Conservation (phyloP, 2,329 filamentous ascomycete species). For the Ceratocystis smalleyi region DNA sequence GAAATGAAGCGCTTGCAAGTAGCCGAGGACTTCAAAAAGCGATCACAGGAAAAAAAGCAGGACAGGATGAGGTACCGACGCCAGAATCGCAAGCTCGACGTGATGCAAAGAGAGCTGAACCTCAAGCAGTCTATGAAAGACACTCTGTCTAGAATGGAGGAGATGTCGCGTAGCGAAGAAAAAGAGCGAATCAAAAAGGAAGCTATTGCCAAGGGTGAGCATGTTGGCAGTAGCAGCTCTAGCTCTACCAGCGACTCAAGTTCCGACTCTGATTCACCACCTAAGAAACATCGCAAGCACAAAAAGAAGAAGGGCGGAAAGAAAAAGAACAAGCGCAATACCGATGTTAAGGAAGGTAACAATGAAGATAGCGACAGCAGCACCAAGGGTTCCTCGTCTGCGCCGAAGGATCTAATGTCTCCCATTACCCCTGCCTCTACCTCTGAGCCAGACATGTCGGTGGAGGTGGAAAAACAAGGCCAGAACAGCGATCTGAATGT, state of each 20-base stretch:
- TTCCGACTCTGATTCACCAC: not conserved
- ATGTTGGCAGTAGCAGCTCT: not conserved
- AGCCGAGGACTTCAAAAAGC: not conserved
- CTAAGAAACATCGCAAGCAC: slow-evolving; percentile 1
- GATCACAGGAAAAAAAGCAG: not conserved
- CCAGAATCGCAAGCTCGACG: slow-evolving; percentile 2
- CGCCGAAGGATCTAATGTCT: not conserved
- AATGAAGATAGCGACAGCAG: not conserved
- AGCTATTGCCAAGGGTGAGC: not conserved
- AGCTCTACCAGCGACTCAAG: not conserved
- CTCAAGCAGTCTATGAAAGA: slow-evolving; percentile 13
- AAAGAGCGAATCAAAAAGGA: not conserved
- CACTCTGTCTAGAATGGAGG: not conserved
- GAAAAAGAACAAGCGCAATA: not conserved
- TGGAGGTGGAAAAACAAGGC: not conserved
- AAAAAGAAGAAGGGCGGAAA: not conserved
- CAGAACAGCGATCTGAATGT: not conserved
- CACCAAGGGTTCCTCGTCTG: not conserved
- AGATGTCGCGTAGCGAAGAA: slow-evolving; percentile 1
- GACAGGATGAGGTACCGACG: slow-evolving; percentile 1
- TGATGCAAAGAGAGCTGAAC: slow-evolving; percentile 8
- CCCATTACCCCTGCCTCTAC: slow-evolving; percentile 5
- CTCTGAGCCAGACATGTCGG: not conserved
- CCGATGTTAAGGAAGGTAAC: not conserved
- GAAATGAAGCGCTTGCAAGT: slow-evolving; percentile 9